These are phyloP conservation scores for Apiospora hydei DNA, from an alignment of 2,329 filamentous ascomycete genomes.

Conservation along the genomic window DNA sequence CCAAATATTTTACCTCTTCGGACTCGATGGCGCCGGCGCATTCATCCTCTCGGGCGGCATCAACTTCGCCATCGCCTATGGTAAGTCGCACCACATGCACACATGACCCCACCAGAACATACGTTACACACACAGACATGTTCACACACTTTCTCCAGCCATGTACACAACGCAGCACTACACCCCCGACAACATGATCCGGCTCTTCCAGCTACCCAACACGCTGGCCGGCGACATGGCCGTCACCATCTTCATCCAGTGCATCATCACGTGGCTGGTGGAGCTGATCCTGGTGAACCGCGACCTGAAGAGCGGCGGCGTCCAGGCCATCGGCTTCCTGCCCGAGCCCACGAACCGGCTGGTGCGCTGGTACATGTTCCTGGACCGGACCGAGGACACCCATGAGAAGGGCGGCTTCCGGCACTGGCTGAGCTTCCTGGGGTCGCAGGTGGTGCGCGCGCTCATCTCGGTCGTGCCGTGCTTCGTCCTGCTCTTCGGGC, in stretches of 20 bases:
- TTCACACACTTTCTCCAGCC: conserved; percentile 23
- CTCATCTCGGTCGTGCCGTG: conserved; percentile 46
- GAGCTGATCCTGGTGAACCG: conserved; percentile 55
- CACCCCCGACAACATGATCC: conserved; percentile 47
- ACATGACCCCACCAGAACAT: conserved; percentile 22
- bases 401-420: conserved; percentile 37
- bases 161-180: conserved; percentile 38
- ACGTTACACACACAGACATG: conserved; percentile 7
- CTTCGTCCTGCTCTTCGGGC: conserved; percentile 54
- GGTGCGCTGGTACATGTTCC: conserved; percentile 54
- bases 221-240: conserved; percentile 58
- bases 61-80: conserved; percentile 61
- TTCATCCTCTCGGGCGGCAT: conserved; percentile 56
- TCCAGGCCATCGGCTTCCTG: conserved; percentile 56
- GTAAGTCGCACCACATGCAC: conserved; percentile 39
- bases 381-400: conserved; percentile 43
- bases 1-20: conserved; percentile 58
- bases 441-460: conserved; percentile 46
- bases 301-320: conserved; percentile 52
- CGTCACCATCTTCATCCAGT: conserved; percentile 60
- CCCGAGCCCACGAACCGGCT: conserved; percentile 42
- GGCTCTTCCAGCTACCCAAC: conserved; percentile 58
- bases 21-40: conserved; percentile 55
- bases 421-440: conserved; percentile 44
- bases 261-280: conserved; percentile 58